These are phyloP conservation scores for Steccherinum ochraceum DNA, from an alignment of 768 basidiomycete species.

Conservation along the genomic window DNA sequence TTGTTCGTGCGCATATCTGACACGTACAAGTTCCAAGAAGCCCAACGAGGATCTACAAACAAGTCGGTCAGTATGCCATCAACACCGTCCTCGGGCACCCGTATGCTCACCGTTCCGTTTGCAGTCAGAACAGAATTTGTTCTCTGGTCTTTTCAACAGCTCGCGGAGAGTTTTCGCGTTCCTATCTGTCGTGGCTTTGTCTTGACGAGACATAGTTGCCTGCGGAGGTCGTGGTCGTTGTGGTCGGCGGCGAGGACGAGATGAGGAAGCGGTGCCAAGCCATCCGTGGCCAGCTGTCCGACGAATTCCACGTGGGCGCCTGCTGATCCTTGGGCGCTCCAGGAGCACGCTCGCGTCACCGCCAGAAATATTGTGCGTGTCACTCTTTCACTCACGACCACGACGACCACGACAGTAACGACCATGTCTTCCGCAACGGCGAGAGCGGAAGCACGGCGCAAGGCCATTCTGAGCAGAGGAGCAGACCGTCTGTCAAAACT, in stretches of 20 bases:
- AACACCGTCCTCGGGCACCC: background rate
- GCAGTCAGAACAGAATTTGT: conserved; percentile 95
- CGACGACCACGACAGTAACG: conserved; percentile 10
- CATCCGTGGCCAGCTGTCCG: no score
- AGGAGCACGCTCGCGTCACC: background rate
- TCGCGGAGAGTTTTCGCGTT: conserved; percentile 77
- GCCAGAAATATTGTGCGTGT: background rate
- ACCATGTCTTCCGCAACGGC: conserved; percentile 41
- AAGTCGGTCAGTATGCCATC: background rate
- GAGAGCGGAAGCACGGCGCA: conserved; percentile 71
- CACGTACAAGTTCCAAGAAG: conserved; percentile 89
- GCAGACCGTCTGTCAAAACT: conserved; percentile 73
- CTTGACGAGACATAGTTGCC: conserved; percentile 44
- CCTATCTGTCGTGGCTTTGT: conserved; percentile 80
- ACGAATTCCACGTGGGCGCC: background rate
- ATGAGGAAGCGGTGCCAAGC: background rate
- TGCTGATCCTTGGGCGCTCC: background rate
- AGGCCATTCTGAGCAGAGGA: conserved; percentile 68
- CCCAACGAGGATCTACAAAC: conserved; percentile 87
- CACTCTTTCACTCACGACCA: background rate
- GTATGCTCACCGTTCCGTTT: conserved; percentile 81
- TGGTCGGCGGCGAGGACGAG: background rate
- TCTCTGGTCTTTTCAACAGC: conserved; percentile 83
- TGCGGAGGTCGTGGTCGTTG: background rate
- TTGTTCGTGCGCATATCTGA: background rate